Percentiles rank a stretch among this genome's conserved stretches.
Evolutionary conservation across 139 green algal genomes (phyloP).

Genomic region (Nannochloris sp.): DNA sequence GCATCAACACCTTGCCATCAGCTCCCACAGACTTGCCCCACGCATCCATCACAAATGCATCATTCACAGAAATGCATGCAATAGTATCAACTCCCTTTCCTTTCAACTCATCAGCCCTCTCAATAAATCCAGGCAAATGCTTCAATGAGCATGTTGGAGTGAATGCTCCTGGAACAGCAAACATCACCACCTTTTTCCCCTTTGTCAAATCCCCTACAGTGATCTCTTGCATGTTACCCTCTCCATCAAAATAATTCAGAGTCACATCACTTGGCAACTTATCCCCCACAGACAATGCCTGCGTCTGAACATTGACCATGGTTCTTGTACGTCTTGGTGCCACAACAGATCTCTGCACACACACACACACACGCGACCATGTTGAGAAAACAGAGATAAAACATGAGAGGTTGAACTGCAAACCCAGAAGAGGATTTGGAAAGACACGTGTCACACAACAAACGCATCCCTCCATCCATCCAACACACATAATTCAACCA

Average conservation of each 20-base stretch:
- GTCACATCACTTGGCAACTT: slow-evolving; percentile 45
- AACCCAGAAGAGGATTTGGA: no score
- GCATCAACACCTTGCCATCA: slow-evolving; percentile 84
- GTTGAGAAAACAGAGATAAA: no score
- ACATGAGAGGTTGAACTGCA: no score
- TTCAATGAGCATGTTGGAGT: slow-evolving; percentile 88
- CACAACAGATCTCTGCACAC: no score
- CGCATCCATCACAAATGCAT: slow-evolving; percentile 94
- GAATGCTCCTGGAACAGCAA: slow-evolving; percentile 85
- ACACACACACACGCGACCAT: no score
- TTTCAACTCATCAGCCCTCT: slow-evolving; percentile 88
- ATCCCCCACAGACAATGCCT: background rate
- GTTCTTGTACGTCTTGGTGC: background rate
- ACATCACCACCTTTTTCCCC: slow-evolving; percentile 91
- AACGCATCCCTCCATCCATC: no score
- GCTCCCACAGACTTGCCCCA: slow-evolving; percentile 83
- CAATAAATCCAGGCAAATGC: slow-evolving; percentile 85
- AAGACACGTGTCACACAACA: no score
- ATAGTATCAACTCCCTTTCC: slow-evolving; percentile 86
- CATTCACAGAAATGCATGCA: slow-evolving; percentile 90
- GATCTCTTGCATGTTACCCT: slow-evolving; percentile 84
- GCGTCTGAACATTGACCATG: background rate
- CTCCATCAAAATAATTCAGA: slow-evolving; percentile 81
- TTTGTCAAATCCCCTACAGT: slow-evolving; percentile 63
- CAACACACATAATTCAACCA: no score